These are phyloP conservation scores for Phytophthora sansomeana DNA, from an alignment of 352 stramenopile genomes.

Conservation along the genomic window DNA sequence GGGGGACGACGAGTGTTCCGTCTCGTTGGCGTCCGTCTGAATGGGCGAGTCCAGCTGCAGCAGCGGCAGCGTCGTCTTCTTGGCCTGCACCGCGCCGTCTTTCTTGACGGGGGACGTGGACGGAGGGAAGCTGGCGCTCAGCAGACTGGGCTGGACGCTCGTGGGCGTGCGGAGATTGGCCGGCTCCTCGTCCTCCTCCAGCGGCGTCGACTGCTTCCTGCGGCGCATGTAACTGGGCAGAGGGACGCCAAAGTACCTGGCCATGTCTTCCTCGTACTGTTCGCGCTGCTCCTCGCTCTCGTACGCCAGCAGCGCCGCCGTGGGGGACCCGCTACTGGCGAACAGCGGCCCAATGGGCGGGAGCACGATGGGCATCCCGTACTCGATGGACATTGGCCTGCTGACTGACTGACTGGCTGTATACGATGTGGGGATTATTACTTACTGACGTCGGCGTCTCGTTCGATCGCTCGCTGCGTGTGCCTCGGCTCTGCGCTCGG, in stretches of 20 bases:
- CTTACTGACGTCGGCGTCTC: constrained; percentile 16
- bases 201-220: constrained; percentile 12
- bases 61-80: constrained; percentile 39
- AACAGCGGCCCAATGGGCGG: constrained; percentile 68
- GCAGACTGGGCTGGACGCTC: constrained; percentile 45
- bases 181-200: constrained; percentile 22
- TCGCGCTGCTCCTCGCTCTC: constrained; percentile 45
- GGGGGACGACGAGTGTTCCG: constrained; percentile 14
- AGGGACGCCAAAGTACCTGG: constrained; percentile 52
- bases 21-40: constrained; percentile 28
- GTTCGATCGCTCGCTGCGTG: constrained; percentile 12
- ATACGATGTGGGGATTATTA: no score
- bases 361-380: constrained; percentile 52
- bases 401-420: constrained; percentile 6
- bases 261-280: constrained; percentile 45
- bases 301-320: constrained; percentile 31
- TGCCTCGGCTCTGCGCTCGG: constrained; percentile 23
- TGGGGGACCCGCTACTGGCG: constrained; percentile 22
- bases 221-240: constrained; percentile 35
- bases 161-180: constrained; percentile 64
- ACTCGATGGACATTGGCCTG: constrained; percentile 42
- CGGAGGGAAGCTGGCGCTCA: constrained; percentile 47
- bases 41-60: constrained; percentile 59
- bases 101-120: constrained; percentile 77
- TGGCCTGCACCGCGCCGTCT: constrained; percentile 34